phyloP scores from a whole-genome alignment of 495 filamentous ascomycete genomes.

The Clavariopsis aquatica region DNA sequence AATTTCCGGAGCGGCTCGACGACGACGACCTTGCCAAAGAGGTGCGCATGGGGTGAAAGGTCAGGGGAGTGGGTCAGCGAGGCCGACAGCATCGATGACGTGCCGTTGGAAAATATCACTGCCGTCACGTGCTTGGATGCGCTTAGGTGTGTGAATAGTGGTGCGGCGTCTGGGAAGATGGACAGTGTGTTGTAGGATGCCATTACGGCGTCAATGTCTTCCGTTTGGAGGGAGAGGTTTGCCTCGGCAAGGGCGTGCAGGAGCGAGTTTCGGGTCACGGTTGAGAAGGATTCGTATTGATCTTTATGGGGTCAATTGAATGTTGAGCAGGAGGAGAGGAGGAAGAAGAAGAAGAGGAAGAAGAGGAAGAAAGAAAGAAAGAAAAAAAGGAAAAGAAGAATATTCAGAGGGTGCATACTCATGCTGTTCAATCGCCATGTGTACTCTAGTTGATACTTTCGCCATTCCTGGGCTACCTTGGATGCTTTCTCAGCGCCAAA shows the following conservation, averaged over 20 bases:
- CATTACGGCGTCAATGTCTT: constrained; percentile 56
- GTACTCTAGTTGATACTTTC: constrained; percentile 73
- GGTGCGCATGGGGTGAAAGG: constrained; percentile 51
- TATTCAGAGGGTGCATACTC: no score
- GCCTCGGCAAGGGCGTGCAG: constrained; percentile 62
- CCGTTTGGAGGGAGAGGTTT: constrained; percentile 48
- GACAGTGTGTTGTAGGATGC: constrained; percentile 67
- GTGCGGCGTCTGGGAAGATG: constrained; percentile 67
- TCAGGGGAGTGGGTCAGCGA: constrained; percentile 59
- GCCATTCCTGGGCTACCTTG: constrained; percentile 58
- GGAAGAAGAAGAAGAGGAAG: no score
- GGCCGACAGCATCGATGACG: constrained; percentile 61
- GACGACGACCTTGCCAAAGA: constrained; percentile 61
- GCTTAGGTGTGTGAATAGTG: constrained; percentile 51
- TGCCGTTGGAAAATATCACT: constrained; percentile 78
- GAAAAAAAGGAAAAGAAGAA: no score
- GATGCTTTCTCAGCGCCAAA: constrained; percentile 58
- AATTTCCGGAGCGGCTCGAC: constrained; percentile 63
- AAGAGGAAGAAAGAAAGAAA: no score
- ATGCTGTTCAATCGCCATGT: constrained; percentile 83
- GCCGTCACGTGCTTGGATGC: constrained; percentile 47
- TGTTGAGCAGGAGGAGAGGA: no score
- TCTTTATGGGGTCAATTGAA: no score
- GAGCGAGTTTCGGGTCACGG: constrained; percentile 65
- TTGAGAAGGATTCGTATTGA: constrained; percentile 62